phyloP scores from a whole-genome alignment of 306 rosid genomes.

The Cucumis melo region DNA sequence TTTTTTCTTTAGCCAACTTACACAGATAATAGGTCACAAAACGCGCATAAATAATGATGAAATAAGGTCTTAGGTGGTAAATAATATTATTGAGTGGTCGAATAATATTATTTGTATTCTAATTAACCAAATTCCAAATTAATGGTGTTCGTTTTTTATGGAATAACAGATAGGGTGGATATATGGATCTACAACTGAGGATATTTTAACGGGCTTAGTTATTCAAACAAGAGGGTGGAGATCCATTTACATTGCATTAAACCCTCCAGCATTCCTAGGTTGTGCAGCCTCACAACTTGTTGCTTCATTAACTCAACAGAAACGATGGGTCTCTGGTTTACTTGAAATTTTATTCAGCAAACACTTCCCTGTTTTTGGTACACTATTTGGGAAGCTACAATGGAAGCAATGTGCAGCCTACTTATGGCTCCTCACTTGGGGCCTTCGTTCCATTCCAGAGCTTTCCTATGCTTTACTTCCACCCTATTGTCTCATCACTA shows the following conservation, averaged over 20 bases:
- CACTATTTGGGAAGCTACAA: conserved; percentile 9
- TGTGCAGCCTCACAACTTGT: background rate
- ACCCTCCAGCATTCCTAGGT: conserved; percentile 20
- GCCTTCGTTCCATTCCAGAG: conserved; percentile 4
- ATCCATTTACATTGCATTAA: conserved; percentile 2
- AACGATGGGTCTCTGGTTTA: conserved; percentile 19
- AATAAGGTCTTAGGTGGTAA: too few relatives aligned
- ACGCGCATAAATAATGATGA: too few relatives aligned
- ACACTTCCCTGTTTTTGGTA: conserved; percentile 3
- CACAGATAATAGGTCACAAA: too few relatives aligned
- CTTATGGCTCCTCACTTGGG: conserved; percentile 5
- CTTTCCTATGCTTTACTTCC: conserved; percentile 17
- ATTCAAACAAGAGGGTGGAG: conserved; percentile 18
- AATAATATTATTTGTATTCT: too few relatives aligned
- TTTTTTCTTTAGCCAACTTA: too few relatives aligned
- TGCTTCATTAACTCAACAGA: conserved; percentile 7
- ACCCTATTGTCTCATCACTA: conserved; percentile 17
- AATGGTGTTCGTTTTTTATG: background rate
- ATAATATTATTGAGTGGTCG: too few relatives aligned
- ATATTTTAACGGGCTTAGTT: conserved; percentile 15
- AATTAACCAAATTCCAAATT: too few relatives aligned
- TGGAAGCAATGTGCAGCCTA: conserved; percentile 15
- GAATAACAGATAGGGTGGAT: conserved; percentile 17
- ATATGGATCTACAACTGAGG: conserved; percentile 18
- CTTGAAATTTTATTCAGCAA: conserved; percentile 11